phyloP scores from a whole-genome alignment of 768 basidiomycete species.

The Hypsizygus marmoreus region DNA sequence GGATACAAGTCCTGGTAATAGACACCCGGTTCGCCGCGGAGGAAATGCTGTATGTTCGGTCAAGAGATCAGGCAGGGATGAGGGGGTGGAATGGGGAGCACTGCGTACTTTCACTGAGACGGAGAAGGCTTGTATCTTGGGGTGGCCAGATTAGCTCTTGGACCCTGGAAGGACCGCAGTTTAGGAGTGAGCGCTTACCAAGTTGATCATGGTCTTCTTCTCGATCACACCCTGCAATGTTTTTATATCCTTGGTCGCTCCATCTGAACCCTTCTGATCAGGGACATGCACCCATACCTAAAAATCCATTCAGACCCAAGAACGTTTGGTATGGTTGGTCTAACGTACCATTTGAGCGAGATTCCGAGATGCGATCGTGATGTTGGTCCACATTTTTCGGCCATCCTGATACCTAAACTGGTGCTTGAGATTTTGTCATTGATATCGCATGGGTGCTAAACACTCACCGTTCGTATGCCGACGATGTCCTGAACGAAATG shows the following conservation, averaged over 20 bases:
- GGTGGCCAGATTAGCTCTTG: slow-evolving; percentile 1
- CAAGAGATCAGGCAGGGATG: not conserved
- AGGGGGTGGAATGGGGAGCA: not conserved
- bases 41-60: slow-evolving; percentile 54
- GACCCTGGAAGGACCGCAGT: not conserved
- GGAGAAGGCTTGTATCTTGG: slow-evolving; percentile 65
- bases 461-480: slow-evolving; percentile 64
- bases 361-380: slow-evolving; percentile 57
- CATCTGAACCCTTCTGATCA: slow-evolving; percentile 39
- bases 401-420: slow-evolving; percentile 64
- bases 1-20: slow-evolving; percentile 78
- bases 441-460: not conserved
- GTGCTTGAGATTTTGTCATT: not conserved
- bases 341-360: slow-evolving; percentile 57
- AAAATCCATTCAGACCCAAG: not conserved
- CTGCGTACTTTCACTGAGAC: slow-evolving; percentile 61
- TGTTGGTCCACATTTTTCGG: slow-evolving; percentile 69
- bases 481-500: slow-evolving; percentile 73
- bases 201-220: slow-evolving; percentile 75
- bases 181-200: slow-evolving; percentile 51
- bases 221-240: slow-evolving; percentile 57
- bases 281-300: slow-evolving; percentile 63
- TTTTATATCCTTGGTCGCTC: slow-evolving; percentile 27
- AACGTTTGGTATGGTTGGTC: not conserved
- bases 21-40: slow-evolving; percentile 68